Evolutionary conservation across 768 basidiomycete genomes (phyloP).

Genomic region (Mrakia gelida): DNA sequence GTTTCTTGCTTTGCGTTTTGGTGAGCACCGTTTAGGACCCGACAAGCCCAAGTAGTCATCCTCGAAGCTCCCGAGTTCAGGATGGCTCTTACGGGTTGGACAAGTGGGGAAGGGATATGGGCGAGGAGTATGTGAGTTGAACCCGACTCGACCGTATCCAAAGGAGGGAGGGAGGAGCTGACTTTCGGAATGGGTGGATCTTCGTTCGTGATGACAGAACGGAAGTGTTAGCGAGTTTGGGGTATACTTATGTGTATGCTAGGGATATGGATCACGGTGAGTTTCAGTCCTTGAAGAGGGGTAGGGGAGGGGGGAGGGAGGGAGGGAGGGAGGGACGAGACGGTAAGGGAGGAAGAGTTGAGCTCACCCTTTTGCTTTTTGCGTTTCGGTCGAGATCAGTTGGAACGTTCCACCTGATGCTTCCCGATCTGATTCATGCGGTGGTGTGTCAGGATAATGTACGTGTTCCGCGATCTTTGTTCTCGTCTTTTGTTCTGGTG

Average conservation of each 20-base stretch:
- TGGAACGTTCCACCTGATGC: slow-evolving; percentile 7
- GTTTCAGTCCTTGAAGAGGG: neutral
- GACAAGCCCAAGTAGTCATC: neutral
- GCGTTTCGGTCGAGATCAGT: neutral
- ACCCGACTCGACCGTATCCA: neutral
- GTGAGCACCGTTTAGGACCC: neutral
- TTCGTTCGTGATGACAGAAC: neutral
- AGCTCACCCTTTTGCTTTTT: neutral
- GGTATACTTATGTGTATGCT: slow-evolving; percentile 11
- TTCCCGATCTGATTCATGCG: slow-evolving; percentile 1
- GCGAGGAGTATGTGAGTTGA: neutral
- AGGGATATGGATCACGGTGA: slow-evolving; percentile 21
- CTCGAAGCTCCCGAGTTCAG: slow-evolving; percentile 4
- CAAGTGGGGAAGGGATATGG: neutral
- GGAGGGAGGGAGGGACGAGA: no score
- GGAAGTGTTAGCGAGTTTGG: neutral
- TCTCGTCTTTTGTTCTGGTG: neutral
- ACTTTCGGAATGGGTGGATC: no score
- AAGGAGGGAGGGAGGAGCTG: no score
- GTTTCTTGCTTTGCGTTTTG: no score
- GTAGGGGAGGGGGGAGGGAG: no score
- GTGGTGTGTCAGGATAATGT: neutral
- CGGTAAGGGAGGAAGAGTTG: neutral
- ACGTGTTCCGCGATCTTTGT: neutral
- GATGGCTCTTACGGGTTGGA: neutral